Evolutionary conservation across 139 green algal genomes (phyloP).

Genomic region (Picocystis salinarum): DNA sequence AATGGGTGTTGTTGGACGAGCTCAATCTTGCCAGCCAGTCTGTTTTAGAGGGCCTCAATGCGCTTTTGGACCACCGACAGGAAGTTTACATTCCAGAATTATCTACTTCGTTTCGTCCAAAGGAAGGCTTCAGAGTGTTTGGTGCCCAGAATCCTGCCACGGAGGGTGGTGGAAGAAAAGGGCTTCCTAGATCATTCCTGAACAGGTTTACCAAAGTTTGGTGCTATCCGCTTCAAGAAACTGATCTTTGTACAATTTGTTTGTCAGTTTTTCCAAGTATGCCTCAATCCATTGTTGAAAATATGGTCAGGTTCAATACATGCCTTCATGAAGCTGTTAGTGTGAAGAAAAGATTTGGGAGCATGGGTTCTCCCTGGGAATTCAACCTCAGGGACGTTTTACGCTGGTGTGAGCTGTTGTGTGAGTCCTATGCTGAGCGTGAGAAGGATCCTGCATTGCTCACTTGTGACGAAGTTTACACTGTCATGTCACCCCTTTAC

Average conservation of each 20-base stretch:
- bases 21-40: slow-evolving; percentile 86
- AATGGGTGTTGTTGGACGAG: slow-evolving; percentile 97
- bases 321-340: slow-evolving; percentile 32
- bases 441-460: too few relatives aligned
- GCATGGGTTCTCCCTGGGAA: slow-evolving; percentile 78
- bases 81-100: slow-evolving; percentile 94
- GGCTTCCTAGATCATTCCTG: slow-evolving; percentile 86
- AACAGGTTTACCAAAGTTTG: slow-evolving; percentile 88
- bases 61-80: slow-evolving; percentile 78
- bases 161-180: slow-evolving; percentile 87
- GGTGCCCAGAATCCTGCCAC: slow-evolving; percentile 15
- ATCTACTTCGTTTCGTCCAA: slow-evolving; percentile 39
- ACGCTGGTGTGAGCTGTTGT: slow-evolving; percentile 76
- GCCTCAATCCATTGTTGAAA: slow-evolving; percentile 16
- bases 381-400: slow-evolving; percentile 97
- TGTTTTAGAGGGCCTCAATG: slow-evolving; percentile 90
- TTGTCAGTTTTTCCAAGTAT: slow-evolving; percentile 47
- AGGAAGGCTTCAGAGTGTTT: slow-evolving; percentile 49
- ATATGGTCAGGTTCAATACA: slow-evolving; percentile 62
- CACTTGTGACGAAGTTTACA: too few relatives aligned
- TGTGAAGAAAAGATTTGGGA: slow-evolving; percentile 30
- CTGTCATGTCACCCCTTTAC: too few relatives aligned
- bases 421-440: too few relatives aligned
- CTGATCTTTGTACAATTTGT: slow-evolving; percentile 63
- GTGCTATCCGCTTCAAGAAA: slow-evolving; percentile 51